Conservation (phyloP, 2,329 filamentous ascomycete genomes). For the Pseudogymnoascus sp. region DNA sequence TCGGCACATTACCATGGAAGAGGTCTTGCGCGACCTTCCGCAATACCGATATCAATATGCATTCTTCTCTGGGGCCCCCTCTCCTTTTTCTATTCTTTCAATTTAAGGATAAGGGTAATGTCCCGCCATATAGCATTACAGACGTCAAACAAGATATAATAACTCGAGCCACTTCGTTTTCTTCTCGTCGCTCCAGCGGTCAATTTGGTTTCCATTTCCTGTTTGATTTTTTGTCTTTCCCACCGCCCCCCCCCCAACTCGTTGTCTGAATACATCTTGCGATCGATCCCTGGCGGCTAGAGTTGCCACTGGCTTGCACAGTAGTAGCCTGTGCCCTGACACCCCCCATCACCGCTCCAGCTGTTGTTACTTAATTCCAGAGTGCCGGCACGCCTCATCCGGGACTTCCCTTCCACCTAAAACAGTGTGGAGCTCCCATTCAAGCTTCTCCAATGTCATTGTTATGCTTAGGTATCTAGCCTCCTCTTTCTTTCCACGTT, state of each 20-base stretch:
- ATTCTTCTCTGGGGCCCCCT: neutral
- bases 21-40: slow-evolving; percentile 5
- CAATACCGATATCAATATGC: slow-evolving; percentile 7
- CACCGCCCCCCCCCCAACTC: neutral
- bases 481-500: neutral
- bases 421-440: slow-evolving; percentile 9
- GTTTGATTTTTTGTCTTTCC: neutral
- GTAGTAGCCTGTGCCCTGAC: slow-evolving; percentile 1
- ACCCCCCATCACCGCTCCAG: slow-evolving; percentile 3
- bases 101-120: neutral
- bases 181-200: neutral
- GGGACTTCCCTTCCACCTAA: slow-evolving; percentile 11
- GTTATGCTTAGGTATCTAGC: slow-evolving; percentile 9
- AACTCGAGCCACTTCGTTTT: neutral
- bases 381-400: slow-evolving; percentile 9
- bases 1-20: neutral
- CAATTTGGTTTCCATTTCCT: neutral
- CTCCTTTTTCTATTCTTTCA: neutral
- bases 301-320: slow-evolving; percentile 7
- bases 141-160: slow-evolving; percentile 4
- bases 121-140: neutral
- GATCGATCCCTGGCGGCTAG: slow-evolving; percentile 2
- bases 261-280: slow-evolving; percentile 1
- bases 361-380: slow-evolving; percentile 5
- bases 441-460: slow-evolving; percentile 11